Evolutionary conservation across 495 filamentous ascomycete species (phyloP).

Genomic region (Penicillium simplicissimum): DNA sequence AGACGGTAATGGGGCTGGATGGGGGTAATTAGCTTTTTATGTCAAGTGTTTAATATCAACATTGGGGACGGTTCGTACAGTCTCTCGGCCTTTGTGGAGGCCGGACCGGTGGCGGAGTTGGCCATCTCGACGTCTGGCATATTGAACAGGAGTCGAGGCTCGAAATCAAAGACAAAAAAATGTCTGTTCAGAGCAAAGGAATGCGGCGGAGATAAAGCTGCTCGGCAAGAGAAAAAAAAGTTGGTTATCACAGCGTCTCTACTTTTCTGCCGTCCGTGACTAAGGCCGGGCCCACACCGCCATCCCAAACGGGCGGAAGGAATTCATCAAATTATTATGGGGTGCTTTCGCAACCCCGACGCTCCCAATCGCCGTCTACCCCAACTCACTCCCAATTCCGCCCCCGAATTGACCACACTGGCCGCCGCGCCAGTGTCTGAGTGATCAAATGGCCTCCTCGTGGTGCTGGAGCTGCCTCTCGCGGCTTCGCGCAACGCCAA

Average conservation of each 20-base stretch:
- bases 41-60: background rate
- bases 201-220: slow-evolving; percentile 23
- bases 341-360: slow-evolving; percentile 8
- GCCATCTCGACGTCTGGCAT: slow-evolving; percentile 38
- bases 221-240: slow-evolving; percentile 28
- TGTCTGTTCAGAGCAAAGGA: slow-evolving; percentile 23
- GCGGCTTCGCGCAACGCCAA: slow-evolving; percentile 47
- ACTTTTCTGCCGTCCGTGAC: slow-evolving; percentile 32
- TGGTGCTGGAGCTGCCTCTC: slow-evolving; percentile 69
- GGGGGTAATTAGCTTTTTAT: slow-evolving; percentile 10
- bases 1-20: slow-evolving; percentile 60
- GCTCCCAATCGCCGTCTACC: slow-evolving; percentile 26
- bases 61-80: slow-evolving; percentile 32
- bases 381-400: slow-evolving; percentile 25
- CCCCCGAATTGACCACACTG: slow-evolving; percentile 38
- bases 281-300: slow-evolving; percentile 25
- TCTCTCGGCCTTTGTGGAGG: slow-evolving; percentile 40
- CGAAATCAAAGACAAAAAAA: background rate
- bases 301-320: slow-evolving; percentile 26
- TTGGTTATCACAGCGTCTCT: slow-evolving; percentile 27
- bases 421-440: slow-evolving; percentile 36
- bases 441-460: slow-evolving; percentile 61
- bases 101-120: slow-evolving; percentile 24
- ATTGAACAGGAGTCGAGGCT: slow-evolving; percentile 7
- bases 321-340: slow-evolving; percentile 41